Percentiles rank a stretch among this genome's conserved stretches.
Conservation (phyloP, 805 yeast species). For the Candida vaughaniae region DNA sequence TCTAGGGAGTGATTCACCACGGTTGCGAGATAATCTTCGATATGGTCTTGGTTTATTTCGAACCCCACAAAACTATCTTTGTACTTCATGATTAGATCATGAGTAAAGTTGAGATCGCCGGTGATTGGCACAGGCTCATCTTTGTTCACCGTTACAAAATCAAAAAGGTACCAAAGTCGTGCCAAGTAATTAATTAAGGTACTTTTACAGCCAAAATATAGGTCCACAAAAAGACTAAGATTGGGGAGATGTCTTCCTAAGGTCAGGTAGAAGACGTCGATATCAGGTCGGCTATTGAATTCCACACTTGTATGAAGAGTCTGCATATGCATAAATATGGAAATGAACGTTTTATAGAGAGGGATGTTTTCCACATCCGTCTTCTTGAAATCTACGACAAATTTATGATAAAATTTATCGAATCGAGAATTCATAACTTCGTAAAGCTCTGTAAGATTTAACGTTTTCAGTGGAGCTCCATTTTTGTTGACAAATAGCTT, state of each 20-base stretch:
- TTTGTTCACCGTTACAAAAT: conserved; percentile 12
- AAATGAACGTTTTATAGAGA: conserved; percentile 8
- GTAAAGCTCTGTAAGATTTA: conserved; percentile 15
- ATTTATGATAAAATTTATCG: conserved; percentile 13
- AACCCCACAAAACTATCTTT: conserved; percentile 20
- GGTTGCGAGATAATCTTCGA: conserved; percentile 22
- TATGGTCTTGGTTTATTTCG: conserved; percentile 15
- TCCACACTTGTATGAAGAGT: background rate
- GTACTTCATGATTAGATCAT: conserved; percentile 17
- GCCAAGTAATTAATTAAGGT: conserved; percentile 20
- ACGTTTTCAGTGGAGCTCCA: conserved; percentile 1
- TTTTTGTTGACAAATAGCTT: conserved; percentile 10
- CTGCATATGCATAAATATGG: conserved; percentile 12
- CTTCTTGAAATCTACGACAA: conserved; percentile 11
- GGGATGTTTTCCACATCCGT: conserved; percentile 3
- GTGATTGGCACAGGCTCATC: conserved; percentile 17
- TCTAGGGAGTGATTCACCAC: conserved; percentile 26
- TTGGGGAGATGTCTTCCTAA: conserved; percentile 8
- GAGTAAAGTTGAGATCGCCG: conserved; percentile 13
- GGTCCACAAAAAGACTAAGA: conserved; percentile 19
- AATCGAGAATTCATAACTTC: conserved; percentile 14
- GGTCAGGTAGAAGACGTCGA: conserved; percentile 11
- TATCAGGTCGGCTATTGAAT: background rate
- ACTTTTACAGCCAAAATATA: conserved; percentile 26
- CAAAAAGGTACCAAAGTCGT: conserved; percentile 24